Percentiles rank a stretch among this genome's conserved stretches.
These are phyloP conservation scores for Colletotrichum lini DNA, from an alignment of 2,329 filamentous ascomycete genomes.

Conservation along the genomic window DNA sequence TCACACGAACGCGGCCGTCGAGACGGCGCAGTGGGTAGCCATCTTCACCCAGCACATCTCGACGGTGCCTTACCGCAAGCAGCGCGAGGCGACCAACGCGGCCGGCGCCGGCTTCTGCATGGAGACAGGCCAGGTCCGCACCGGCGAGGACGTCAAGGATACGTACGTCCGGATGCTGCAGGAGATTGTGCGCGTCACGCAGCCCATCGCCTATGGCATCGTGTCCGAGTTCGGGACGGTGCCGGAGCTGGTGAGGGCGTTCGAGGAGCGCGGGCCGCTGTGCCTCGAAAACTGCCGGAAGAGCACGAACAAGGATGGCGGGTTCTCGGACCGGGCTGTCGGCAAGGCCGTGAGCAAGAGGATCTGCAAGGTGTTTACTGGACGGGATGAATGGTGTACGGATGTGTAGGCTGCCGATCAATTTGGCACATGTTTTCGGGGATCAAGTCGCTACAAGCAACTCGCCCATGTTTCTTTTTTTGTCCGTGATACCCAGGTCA, in stretches of 20 bases:
- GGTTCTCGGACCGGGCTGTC: conserved; percentile 66
- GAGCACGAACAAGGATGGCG: conserved; percentile 70
- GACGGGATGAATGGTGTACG: conserved; percentile 67
- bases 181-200: conserved; percentile 80
- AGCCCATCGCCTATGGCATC: conserved; percentile 80
- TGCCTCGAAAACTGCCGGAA: conserved; percentile 74
- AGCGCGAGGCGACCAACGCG: conserved; percentile 62
- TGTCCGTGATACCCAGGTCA: too few relatives aligned
- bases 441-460: neutral
- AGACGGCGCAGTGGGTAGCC: conserved; percentile 81
- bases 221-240: conserved; percentile 72
- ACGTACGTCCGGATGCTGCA: conserved; percentile 84
- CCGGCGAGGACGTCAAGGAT: conserved; percentile 75
- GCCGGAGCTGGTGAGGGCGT: conserved; percentile 68
- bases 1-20: conserved; percentile 72
- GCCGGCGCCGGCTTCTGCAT: conserved; percentile 80
- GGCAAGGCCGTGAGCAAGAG: conserved; percentile 72
- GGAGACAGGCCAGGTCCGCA: conserved; percentile 82
- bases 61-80: conserved; percentile 78
- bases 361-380: conserved; percentile 72
- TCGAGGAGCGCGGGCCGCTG: conserved; percentile 71
- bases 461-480: too few relatives aligned
- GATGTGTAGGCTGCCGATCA: conserved; percentile 58
- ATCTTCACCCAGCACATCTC: conserved; percentile 85
- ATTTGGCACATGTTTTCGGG: neutral